These are phyloP conservation scores for Nicotiana tabacum DNA, from an alignment of 257 asterid genomes.

Conservation along the genomic window DNA sequence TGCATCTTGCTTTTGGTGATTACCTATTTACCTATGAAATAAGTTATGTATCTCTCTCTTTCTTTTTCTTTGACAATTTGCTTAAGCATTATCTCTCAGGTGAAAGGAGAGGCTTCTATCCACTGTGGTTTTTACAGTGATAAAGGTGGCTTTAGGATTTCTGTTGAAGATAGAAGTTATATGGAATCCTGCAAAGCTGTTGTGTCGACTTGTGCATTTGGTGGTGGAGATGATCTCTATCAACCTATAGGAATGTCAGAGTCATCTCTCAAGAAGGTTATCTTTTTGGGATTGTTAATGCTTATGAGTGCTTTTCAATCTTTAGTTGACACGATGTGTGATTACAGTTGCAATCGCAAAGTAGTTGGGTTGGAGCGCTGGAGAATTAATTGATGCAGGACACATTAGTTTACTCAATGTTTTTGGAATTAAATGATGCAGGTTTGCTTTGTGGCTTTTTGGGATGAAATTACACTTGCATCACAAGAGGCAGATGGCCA, in stretches of 20 bases:
- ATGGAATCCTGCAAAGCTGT: conserved; percentile 77
- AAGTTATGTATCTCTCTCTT: background rate
- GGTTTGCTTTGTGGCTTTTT: conserved; percentile 97
- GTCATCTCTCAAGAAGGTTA: conserved; percentile 36
- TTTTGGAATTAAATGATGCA: conserved; percentile 24
- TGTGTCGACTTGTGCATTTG: conserved; percentile 98
- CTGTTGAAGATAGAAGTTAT: conserved; percentile 66
- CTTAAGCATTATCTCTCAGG: conserved; percentile 37
- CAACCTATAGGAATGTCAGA: conserved; percentile 76
- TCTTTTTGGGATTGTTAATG: background rate
- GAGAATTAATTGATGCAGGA: background rate
- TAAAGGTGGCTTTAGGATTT: conserved; percentile 77
- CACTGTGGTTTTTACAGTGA: conserved; percentile 83
- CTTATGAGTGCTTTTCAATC: background rate
- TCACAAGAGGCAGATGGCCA: conserved; percentile 75
- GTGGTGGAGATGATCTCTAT: conserved; percentile 98
- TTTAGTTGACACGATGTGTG: background rate
- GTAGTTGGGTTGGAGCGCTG: background rate
- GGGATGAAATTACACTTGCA: conserved; percentile 90
- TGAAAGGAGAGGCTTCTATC: conserved; percentile 39
- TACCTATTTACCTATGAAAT: background rate
- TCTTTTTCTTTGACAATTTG: background rate
- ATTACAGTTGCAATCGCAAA: background rate
- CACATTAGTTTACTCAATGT: background rate
- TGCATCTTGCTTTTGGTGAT: background rate